Conservation (phyloP, 2,329 filamentous ascomycete species). For the Tolypocladium tundrense region DNA sequence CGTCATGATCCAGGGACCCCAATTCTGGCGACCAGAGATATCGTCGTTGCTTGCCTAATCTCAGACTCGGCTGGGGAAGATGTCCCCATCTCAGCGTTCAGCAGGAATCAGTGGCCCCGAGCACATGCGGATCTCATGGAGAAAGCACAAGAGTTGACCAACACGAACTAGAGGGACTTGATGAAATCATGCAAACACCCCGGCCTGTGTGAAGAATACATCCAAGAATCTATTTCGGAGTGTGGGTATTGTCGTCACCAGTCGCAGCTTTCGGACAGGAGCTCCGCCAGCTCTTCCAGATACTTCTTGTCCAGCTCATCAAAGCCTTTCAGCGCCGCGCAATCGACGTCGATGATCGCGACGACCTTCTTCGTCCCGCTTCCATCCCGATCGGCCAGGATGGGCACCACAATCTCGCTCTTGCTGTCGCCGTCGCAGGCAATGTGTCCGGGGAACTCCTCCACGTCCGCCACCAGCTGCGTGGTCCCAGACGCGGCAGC, state of each 20-base stretch:
- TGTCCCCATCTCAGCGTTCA: not conserved
- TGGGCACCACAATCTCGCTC: constrained; percentile 76
- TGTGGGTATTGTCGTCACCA: constrained; percentile 33
- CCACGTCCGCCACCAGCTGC: constrained; percentile 61
- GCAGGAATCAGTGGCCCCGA: not conserved
- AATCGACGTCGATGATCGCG: constrained; percentile 74
- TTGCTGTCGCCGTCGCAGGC: constrained; percentile 66
- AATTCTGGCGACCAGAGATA: not conserved
- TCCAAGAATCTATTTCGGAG: not conserved
- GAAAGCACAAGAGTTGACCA: not conserved
- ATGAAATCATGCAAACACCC: not conserved
- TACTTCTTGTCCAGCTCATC: constrained; percentile 55
- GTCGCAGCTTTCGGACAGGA: constrained; percentile 53
- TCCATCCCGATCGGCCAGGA: constrained; percentile 31
- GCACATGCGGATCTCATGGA: too few species aligned
- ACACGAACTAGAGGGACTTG: not conserved
- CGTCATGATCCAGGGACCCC: not conserved
- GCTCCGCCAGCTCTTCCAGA: constrained; percentile 54
- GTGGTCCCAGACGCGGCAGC: constrained; percentile 52
- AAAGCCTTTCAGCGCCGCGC: constrained; percentile 56
- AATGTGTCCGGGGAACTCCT: constrained; percentile 69
- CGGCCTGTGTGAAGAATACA: not conserved
- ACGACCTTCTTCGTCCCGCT: constrained; percentile 38
- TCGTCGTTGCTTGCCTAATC: not conserved
- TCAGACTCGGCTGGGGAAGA: not conserved